These are phyloP conservation scores for Amanita molliuscula DNA, from an alignment of 768 basidiomycete genomes.

Conservation along the genomic window DNA sequence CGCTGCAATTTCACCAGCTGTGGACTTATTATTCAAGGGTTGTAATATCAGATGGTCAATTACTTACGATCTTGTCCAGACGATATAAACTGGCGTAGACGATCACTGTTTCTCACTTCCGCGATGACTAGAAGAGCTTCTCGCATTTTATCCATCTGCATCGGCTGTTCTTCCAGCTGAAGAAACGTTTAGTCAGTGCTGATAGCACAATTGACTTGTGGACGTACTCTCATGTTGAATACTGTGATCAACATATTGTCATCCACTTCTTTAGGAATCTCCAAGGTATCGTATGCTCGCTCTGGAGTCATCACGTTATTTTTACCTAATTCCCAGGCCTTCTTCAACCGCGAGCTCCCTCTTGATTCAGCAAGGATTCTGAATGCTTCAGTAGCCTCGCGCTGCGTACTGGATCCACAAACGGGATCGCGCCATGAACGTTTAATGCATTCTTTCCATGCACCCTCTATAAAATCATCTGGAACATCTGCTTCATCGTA, in stretches of 20 bases:
- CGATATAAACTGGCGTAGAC: slow-evolving; percentile 52
- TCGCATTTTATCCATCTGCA: slow-evolving; percentile 57
- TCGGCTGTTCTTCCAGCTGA: slow-evolving; percentile 65
- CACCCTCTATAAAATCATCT: slow-evolving; percentile 59
- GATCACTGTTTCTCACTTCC: slow-evolving; percentile 62
- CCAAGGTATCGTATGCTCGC: slow-evolving; percentile 62
- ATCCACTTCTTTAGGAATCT: slow-evolving; percentile 59
- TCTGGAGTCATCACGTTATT: slow-evolving; percentile 54
- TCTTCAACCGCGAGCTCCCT: slow-evolving; percentile 37
- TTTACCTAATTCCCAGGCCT: slow-evolving; percentile 44
- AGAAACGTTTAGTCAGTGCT: slow-evolving; percentile 7
- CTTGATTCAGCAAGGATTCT: slow-evolving; percentile 57
- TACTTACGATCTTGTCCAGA: slow-evolving; percentile 70
- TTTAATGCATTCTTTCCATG: slow-evolving; percentile 55
- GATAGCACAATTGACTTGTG: neutral
- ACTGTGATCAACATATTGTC: slow-evolving; percentile 72
- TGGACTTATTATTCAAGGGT: neutral
- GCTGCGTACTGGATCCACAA: slow-evolving; percentile 35
- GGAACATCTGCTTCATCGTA: slow-evolving; percentile 53
- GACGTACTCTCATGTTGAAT: slow-evolving; percentile 54
- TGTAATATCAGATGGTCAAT: neutral
- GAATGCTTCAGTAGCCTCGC: slow-evolving; percentile 57
- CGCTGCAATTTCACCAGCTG: slow-evolving; percentile 56
- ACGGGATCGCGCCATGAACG: slow-evolving; percentile 43
- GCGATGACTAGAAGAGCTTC: slow-evolving; percentile 70